phyloP scores from a whole-genome alignment of 2,329 filamentous ascomycete species.

The Beauveria varroae region DNA sequence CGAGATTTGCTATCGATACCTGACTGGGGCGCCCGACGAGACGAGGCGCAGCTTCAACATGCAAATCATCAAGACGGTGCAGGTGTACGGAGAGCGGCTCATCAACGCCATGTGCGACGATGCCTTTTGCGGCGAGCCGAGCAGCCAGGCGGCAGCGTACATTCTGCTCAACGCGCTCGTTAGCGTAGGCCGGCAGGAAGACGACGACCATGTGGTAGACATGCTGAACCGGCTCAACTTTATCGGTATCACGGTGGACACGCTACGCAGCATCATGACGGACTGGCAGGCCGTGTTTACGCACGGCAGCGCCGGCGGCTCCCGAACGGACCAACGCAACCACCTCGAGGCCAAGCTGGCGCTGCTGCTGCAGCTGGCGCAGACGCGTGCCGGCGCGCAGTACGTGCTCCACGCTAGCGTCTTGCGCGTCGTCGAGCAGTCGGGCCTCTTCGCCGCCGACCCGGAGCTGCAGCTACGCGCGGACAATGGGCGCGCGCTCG shows the following conservation, averaged over 20 bases:
- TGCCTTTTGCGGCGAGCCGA: constrained; percentile 74
- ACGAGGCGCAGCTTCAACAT: constrained; percentile 39
- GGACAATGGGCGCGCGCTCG: constrained; percentile 57
- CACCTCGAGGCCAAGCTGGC: constrained; percentile 67
- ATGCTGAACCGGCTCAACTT: constrained; percentile 82
- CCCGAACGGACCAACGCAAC: constrained; percentile 33
- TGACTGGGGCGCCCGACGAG: constrained; percentile 59
- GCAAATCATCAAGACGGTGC: constrained; percentile 66
- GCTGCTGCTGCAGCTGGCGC: constrained; percentile 74
- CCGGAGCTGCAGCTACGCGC: constrained; percentile 72
- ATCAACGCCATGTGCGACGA: constrained; percentile 89
- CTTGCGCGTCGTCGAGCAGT: constrained; percentile 72
- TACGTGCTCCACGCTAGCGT: constrained; percentile 85
- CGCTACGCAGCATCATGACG: constrained; percentile 66
- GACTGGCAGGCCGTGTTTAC: constrained; percentile 57
- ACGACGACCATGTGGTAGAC: constrained; percentile 69
- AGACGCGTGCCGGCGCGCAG: constrained; percentile 76
- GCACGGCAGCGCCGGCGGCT: constrained; percentile 21
- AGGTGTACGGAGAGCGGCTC: constrained; percentile 63
- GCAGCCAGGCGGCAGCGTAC: constrained; percentile 77
- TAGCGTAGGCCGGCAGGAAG: constrained; percentile 62
- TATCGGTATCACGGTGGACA: constrained; percentile 81
- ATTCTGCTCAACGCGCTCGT: constrained; percentile 76
- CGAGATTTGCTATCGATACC: constrained; percentile 81
- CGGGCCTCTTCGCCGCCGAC: constrained; percentile 80